A percentile compares a stretch with the other conserved stretches of the same genome.
Evolutionary conservation across 305 asterid genomes (phyloP).

Genomic region (Rubia peregrina): DNA sequence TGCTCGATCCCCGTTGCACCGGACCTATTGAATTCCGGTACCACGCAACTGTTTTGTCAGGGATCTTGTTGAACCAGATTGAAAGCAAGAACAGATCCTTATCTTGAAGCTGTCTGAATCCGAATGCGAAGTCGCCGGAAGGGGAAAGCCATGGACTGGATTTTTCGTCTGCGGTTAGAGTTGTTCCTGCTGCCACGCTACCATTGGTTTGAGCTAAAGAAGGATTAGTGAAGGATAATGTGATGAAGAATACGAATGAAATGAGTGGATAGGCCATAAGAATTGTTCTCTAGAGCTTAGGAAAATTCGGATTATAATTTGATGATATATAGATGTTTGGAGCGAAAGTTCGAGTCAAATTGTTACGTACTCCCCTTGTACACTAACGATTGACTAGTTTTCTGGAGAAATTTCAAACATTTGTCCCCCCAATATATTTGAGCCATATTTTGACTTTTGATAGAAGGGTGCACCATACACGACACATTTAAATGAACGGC

Average conservation of each 20-base stretch:
- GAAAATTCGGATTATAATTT: no score
- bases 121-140: slow-evolving; percentile 32
- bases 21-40: slow-evolving; percentile 16
- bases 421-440: no score
- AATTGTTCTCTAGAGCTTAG: not conserved
- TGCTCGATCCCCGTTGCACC: slow-evolving; percentile 18
- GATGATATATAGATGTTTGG: no score
- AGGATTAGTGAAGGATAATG: slow-evolving; percentile 11
- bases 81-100: slow-evolving; percentile 28
- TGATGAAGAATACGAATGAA: not conserved
- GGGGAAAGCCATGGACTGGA: slow-evolving; percentile 31
- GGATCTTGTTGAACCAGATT: slow-evolving; percentile 31
- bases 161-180: slow-evolving; percentile 20
- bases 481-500: no score
- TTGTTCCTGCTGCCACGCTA: slow-evolving; percentile 12
- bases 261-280: slow-evolving; percentile 16
- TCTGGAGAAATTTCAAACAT: no score
- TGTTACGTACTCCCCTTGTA: not conserved
- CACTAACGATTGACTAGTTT: no score
- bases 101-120: slow-evolving; percentile 24
- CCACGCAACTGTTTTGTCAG: slow-evolving; percentile 32
- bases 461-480: no score
- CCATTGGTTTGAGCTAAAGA: slow-evolving; percentile 24
- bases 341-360: not conserved
- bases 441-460: no score